A percentile compares a stretch with the other conserved stretches of the same genome.
These are phyloP conservation scores for Collybia sordida DNA, from an alignment of 768 basidiomycete species.

Conservation along the genomic window DNA sequence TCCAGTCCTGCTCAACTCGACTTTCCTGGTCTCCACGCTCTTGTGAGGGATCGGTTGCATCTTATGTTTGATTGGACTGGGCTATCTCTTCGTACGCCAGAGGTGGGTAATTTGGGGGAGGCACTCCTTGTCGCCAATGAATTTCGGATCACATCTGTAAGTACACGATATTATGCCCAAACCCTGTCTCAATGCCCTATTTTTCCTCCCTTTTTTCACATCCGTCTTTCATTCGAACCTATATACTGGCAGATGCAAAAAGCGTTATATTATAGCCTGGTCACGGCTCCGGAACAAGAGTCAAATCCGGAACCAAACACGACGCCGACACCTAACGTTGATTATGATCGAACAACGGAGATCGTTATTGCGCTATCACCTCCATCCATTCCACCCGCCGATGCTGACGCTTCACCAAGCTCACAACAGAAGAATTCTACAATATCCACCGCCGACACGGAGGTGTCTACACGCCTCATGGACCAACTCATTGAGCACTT, in stretches of 20 bases:
- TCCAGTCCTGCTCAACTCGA: constrained; percentile 56
- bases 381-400: no score
- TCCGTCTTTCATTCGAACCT: constrained; percentile 1
- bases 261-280: constrained; percentile 61
- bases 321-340: constrained; percentile 4
- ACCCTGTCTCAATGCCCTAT: background rate
- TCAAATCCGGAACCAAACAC: constrained; percentile 6
- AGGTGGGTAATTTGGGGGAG: constrained; percentile 47
- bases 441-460: no score
- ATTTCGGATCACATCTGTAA: constrained; percentile 48
- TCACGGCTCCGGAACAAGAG: constrained; percentile 39
- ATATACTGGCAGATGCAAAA: constrained; percentile 49
- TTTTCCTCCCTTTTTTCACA: no score
- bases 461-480: constrained; percentile 51
- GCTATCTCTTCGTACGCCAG: constrained; percentile 41
- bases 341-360: no score
- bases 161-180: constrained; percentile 25
- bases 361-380: no score
- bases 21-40: constrained; percentile 50
- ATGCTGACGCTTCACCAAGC: no score
- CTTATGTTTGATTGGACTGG: constrained; percentile 43
- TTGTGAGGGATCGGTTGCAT: constrained; percentile 41
- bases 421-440: no score
- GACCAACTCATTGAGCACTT: constrained; percentile 60
- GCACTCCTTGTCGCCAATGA: constrained; percentile 51